These are phyloP conservation scores for Adiantum capillusveneris DNA, from an alignment of 75 land plant genomes.

Conservation along the genomic window DNA sequence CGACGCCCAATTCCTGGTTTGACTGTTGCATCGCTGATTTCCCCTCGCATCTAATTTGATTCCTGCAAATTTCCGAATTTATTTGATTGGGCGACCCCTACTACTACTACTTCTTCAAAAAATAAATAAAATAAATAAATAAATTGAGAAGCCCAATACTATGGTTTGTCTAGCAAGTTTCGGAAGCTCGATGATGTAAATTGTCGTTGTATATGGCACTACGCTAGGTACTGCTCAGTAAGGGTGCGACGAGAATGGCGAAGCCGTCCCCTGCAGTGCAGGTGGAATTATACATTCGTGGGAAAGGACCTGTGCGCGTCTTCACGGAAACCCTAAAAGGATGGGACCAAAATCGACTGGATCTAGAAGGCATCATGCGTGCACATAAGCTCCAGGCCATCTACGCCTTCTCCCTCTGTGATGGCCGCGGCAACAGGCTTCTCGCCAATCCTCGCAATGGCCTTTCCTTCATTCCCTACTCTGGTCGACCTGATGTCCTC, in stretches of 20 bases:
- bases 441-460: slow-evolving; percentile 62
- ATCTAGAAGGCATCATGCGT: slow-evolving; percentile 59
- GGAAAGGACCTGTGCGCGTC: slow-evolving; percentile 69
- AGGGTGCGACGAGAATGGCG: slow-evolving; percentile 9
- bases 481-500: slow-evolving; percentile 37
- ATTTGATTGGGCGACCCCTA: too few relatives aligned
- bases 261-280: slow-evolving; percentile 23
- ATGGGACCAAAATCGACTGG: slow-evolving; percentile 78
- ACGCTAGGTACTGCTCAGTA: too few relatives aligned
- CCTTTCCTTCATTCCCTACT: slow-evolving; percentile 57
- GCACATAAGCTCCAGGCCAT: slow-evolving; percentile 53
- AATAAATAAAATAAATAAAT: too few relatives aligned
- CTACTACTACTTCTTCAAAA: too few relatives aligned
- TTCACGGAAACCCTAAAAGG: slow-evolving; percentile 61
- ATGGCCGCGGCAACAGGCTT: slow-evolving; percentile 64
- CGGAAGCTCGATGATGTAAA: too few relatives aligned
- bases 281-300: slow-evolving; percentile 57
- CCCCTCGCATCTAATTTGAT: too few relatives aligned
- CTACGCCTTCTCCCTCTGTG: slow-evolving; percentile 52
- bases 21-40: too few relatives aligned
- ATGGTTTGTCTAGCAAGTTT: too few relatives aligned
- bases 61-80: too few relatives aligned
- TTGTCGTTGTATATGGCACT: too few relatives aligned
- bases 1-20: too few relatives aligned
- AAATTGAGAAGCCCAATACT: too few relatives aligned